phyloP scores from a whole-genome alignment of 2,329 filamentous ascomycete species.

The Pestalotiopsis fici region DNA sequence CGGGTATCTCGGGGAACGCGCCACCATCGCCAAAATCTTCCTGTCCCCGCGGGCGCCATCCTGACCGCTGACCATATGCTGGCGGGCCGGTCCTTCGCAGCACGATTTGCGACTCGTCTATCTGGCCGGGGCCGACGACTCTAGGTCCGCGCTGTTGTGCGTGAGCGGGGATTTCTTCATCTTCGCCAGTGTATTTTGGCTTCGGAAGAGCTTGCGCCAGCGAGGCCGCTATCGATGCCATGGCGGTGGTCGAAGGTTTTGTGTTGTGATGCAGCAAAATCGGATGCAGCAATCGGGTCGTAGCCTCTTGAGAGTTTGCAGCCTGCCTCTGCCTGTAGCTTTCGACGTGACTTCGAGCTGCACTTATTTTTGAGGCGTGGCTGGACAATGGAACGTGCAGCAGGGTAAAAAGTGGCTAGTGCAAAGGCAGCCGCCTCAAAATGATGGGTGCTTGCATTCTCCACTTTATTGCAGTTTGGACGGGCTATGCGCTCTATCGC shows the following conservation, averaged over 20 bases:
- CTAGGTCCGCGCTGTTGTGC: slow-evolving; percentile 78
- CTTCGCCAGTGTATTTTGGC: slow-evolving; percentile 87
- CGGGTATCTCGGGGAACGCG: slow-evolving; percentile 89
- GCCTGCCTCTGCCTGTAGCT: neutral
- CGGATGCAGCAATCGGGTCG: neutral
- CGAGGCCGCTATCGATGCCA: slow-evolving; percentile 70
- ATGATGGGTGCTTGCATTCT: too few species aligned
- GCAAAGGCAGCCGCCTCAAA: too few species aligned
- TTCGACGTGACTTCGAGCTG: slow-evolving; percentile 7
- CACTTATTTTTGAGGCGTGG: slow-evolving; percentile 5
- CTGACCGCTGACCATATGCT: slow-evolving; percentile 80
- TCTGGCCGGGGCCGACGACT: slow-evolving; percentile 76
- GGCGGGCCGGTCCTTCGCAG: slow-evolving; percentile 81
- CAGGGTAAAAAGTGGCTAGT: neutral
- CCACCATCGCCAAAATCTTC: slow-evolving; percentile 97
- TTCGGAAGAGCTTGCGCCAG: slow-evolving; percentile 82
- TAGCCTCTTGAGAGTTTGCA: neutral
- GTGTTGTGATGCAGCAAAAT: neutral
- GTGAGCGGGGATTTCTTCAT: slow-evolving; percentile 75
- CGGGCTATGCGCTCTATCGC: neutral
- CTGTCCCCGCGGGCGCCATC: slow-evolving; percentile 85
- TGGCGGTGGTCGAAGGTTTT: slow-evolving; percentile 28
- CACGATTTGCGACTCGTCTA: slow-evolving; percentile 85
- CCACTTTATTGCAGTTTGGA: neutral
- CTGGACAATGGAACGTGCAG: neutral